phyloP scores from a whole-genome alignment of 129 eudicot species.

The Flaveria brownii region DNA sequence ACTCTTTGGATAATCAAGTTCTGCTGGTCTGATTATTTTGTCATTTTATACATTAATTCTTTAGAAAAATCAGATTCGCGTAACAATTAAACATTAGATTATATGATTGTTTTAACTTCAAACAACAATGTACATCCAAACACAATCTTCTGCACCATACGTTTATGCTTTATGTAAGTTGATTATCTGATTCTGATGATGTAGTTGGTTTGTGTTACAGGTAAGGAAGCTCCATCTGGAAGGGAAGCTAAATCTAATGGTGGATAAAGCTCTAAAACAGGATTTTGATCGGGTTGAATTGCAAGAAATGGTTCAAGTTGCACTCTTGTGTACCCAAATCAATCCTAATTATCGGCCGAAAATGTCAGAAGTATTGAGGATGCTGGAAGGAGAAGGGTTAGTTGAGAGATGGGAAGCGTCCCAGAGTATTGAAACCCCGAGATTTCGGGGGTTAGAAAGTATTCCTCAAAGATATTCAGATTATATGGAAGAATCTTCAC shows the following conservation, averaged over 20 bases:
- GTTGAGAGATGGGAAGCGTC: conserved; percentile 95
- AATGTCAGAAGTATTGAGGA: conserved; percentile 84
- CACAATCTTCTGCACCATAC: too few relatives aligned
- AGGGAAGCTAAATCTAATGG: conserved; percentile 73
- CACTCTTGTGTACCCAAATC: conserved; percentile 81
- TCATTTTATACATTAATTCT: neutral
- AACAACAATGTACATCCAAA: neutral
- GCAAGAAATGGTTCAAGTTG: conserved; percentile 88
- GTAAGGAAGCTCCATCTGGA: conserved; percentile 81
- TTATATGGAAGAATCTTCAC: conserved; percentile 81
- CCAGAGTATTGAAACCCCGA: conserved; percentile 55
- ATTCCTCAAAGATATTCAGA: conserved; percentile 78
- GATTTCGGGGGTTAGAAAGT: conserved; percentile 41
- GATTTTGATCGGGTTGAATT: conserved; percentile 67
- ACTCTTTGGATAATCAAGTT: neutral
- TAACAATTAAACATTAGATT: neutral
- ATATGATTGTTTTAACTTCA: neutral
- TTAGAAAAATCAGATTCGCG: neutral
- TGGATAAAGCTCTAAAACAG: conserved; percentile 63
- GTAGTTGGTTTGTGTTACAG: conserved; percentile 39
- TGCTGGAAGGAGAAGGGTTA: conserved; percentile 94
- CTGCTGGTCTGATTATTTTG: neutral
- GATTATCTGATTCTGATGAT: neutral
- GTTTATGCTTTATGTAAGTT: neutral
- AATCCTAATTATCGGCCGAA: conserved; percentile 78